These are phyloP conservation scores for Cajanus cajan DNA, from an alignment of 306 rosid genomes.

Conservation along the genomic window DNA sequence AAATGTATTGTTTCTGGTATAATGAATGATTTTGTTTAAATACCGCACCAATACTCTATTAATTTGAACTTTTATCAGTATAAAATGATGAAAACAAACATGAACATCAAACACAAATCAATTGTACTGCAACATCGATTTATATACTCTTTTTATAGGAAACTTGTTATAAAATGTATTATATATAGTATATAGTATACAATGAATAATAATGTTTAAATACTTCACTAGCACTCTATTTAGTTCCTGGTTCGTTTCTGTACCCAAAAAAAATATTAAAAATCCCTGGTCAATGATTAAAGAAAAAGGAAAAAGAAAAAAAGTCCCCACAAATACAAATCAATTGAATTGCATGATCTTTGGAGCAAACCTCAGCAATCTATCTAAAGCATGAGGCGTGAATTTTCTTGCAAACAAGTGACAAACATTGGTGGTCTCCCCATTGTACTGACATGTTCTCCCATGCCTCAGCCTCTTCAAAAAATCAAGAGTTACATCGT, in stretches of 20 bases:
- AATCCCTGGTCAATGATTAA: too few relatives aligned
- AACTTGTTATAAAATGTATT: too few relatives aligned
- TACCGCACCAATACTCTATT: too few relatives aligned
- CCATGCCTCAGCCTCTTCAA: constrained; percentile 58
- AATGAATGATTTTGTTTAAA: too few relatives aligned
- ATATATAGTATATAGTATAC: background rate
- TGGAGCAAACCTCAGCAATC: constrained; percentile 68
- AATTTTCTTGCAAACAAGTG: constrained; percentile 88
- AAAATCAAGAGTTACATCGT: constrained; percentile 46
- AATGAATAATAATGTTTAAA: background rate
- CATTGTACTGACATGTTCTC: constrained; percentile 55
- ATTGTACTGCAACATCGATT: background rate
- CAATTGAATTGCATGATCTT: constrained; percentile 63
- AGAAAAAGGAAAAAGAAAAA: background rate
- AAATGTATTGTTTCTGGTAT: too few relatives aligned
- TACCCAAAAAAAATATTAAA: too few relatives aligned
- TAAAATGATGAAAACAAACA: too few relatives aligned
- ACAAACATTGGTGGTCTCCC: constrained; percentile 45
- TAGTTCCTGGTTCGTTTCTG: background rate
- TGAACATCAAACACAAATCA: too few relatives aligned
- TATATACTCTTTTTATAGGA: background rate
- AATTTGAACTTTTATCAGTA: too few relatives aligned
- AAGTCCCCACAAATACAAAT: background rate
- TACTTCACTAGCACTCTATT: background rate
- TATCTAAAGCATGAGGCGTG: constrained; percentile 56